Evolutionary conservation across 1,139 yeast genomes (phyloP), one percentile per base, ranked within the genome.

Genomic region (Geotrichum klebahnii): DNA sequence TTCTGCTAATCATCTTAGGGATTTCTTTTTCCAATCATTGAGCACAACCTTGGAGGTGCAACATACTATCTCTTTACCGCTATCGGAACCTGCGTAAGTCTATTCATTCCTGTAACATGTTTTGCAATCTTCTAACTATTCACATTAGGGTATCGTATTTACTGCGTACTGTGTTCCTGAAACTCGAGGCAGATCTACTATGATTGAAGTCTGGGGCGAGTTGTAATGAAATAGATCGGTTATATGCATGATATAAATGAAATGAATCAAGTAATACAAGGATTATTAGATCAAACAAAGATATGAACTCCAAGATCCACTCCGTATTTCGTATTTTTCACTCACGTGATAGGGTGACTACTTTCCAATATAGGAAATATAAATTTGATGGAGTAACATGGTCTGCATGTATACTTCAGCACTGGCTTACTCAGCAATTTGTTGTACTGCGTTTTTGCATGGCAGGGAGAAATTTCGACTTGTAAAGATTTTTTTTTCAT

Each of bases 41-140:
- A 82, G 63, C 70, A 71, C 22, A 58, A 68, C 9, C 65, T 89
- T 39, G 96, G 95, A 6, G 89, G 96, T 0, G 79, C 79, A 40
- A 90, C 85, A 12, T 92, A 86, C 67, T 73, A 81, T 52, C 65
- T 87, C 10, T 90, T 92, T 66, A 80, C 94, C n/a, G n/a, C 19
- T 4, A 48, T 48, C 28, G 52, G 52, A 12, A 16, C 44, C n/a
- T 5, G 29, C 19, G 52, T 47, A 36, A 41, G 51, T 47, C 16
- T 29, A 9, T 31, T 14, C 26, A 44, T 40, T 28, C 20, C 29
- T 28, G 26, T 44, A 5, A 8, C 5, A 10, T 14, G 8, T 33
- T 17, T 2, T 17, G 16, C 8, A 36, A 23, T 4, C 24, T 29
- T 10, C 12, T 35, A 10, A 31, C n/a, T 9, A 17, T 19, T 3